Conservation (phyloP, 176 grass and related monocot species). For the Thalia dealbata region DNA sequence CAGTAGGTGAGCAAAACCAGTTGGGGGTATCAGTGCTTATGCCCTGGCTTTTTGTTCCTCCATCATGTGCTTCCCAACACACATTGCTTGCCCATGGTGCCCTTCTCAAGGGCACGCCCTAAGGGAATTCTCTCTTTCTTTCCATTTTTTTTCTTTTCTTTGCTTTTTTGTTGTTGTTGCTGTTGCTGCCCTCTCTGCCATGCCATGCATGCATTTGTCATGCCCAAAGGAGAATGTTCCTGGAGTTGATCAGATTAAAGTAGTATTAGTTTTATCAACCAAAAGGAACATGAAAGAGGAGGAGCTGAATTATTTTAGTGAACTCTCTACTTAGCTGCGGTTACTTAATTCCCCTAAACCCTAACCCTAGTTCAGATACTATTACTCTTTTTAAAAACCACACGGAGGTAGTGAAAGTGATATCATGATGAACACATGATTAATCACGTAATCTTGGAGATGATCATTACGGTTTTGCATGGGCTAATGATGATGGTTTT, state of each 20-base stretch:
- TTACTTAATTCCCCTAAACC: no score
- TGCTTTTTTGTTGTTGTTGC: no score
- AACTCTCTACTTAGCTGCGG: no score
- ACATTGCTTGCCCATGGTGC: not conserved
- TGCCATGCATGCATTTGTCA: conserved; percentile 4
- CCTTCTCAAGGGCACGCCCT: conserved; percentile 15
- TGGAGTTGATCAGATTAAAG: not conserved
- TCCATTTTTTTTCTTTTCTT: not conserved
- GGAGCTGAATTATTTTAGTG: not conserved
- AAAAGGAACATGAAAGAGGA: not conserved
- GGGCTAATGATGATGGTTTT: no score
- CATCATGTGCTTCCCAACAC: not conserved
- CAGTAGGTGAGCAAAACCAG: not conserved
- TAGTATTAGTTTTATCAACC: not conserved
- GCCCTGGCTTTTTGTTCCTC: not conserved
- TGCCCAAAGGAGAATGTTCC: not conserved
- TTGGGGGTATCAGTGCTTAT: not conserved
- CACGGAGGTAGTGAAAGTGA: not conserved
- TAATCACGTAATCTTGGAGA: no score
- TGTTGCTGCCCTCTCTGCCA: not conserved
- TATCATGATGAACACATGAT: no score
- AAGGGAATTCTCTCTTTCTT: not conserved
- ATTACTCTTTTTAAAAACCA: not conserved
- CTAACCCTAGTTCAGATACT: not conserved
- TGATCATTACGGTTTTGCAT: no score